These are phyloP conservation scores for Babesia ovata DNA, from an alignment of 169 alveolate species.

Conservation along the genomic window DNA sequence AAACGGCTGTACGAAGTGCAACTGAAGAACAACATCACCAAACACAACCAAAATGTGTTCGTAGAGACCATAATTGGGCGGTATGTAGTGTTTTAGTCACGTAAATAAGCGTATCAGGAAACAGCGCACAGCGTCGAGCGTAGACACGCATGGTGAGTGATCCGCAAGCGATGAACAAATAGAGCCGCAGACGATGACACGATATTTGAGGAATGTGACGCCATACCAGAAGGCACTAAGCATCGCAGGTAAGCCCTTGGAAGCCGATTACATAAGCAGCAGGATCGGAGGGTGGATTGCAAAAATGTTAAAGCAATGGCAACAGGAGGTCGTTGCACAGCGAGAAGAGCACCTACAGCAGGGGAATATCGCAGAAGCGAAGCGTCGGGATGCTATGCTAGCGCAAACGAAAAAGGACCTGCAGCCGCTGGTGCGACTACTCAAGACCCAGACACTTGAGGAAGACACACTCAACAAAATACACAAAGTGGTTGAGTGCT, in stretches of 20 bases:
- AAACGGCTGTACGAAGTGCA: slow-evolving; percentile 18
- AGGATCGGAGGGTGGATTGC: slow-evolving; percentile 50
- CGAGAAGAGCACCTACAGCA: slow-evolving; percentile 17
- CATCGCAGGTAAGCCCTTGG: slow-evolving; percentile 21
- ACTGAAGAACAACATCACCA: background rate
- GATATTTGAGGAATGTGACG: slow-evolving; percentile 15
- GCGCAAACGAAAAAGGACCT: slow-evolving; percentile 50
- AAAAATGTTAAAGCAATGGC: slow-evolving; percentile 19
- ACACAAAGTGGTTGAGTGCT: slow-evolving; percentile 25
- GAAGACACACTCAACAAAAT: slow-evolving; percentile 45
- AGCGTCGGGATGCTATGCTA: slow-evolving; percentile 45
- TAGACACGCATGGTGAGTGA: slow-evolving; percentile 5
- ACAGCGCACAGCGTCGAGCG: background rate
- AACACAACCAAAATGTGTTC: slow-evolving; percentile 8
- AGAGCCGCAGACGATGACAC: background rate
- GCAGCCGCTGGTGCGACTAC: slow-evolving; percentile 38
- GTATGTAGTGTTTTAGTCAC: background rate
- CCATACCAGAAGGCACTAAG: slow-evolving; percentile 34
- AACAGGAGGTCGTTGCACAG: slow-evolving; percentile 1
- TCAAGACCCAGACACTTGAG: slow-evolving; percentile 42
- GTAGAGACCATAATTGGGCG: slow-evolving; percentile 22
- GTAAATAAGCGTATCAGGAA: background rate
- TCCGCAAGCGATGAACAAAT: background rate
- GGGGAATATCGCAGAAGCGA: slow-evolving; percentile 40
- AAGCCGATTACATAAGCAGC: background rate